These are phyloP conservation scores for Leccinum boreale DNA, from an alignment of 768 basidiomycete species.

Conservation along the genomic window DNA sequence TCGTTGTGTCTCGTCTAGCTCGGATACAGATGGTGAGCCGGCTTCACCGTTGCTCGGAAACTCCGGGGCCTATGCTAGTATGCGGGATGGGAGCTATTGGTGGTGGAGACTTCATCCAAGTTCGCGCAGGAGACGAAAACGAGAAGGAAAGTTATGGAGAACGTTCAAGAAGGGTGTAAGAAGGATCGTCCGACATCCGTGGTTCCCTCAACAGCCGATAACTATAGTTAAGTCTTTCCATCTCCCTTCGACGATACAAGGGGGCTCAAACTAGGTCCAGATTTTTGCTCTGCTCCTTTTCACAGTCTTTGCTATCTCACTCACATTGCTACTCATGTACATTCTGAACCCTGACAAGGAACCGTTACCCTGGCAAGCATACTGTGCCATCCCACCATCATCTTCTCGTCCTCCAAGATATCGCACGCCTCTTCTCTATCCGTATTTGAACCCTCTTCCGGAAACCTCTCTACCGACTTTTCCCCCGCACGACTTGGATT, in stretches of 20 bases:
- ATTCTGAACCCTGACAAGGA: constrained; percentile 95
- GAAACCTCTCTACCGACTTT: constrained; percentile 44
- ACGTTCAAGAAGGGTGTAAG: constrained; percentile 53
- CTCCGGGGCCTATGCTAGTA: constrained; percentile 30
- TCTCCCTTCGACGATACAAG: background rate
- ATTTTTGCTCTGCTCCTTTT: constrained; percentile 72
- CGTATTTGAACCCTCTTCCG: constrained; percentile 33
- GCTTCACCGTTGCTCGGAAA: constrained; percentile 42
- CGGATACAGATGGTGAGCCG: constrained; percentile 63
- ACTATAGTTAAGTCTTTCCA: constrained; percentile 59
- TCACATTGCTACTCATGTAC: constrained; percentile 87
- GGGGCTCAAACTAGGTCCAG: constrained; percentile 37
- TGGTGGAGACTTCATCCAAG: constrained; percentile 51
- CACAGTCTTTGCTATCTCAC: constrained; percentile 73
- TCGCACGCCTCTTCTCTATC: constrained; percentile 39
- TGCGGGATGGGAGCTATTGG: constrained; percentile 44
- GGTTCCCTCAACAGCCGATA: constrained; percentile 76
- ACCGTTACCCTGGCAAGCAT: constrained; percentile 90
- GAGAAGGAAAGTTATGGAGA: constrained; percentile 46
- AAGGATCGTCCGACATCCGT: constrained; percentile 62
- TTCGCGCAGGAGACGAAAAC: constrained; percentile 50
- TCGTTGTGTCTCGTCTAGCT: constrained; percentile 50
- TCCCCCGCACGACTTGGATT: constrained; percentile 70
- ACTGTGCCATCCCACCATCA: constrained; percentile 70
- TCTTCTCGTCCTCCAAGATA: constrained; percentile 43